These are phyloP conservation scores for Zizania palustris DNA, from an alignment of 202 grass and related monocot species.

Conservation along the genomic window DNA sequence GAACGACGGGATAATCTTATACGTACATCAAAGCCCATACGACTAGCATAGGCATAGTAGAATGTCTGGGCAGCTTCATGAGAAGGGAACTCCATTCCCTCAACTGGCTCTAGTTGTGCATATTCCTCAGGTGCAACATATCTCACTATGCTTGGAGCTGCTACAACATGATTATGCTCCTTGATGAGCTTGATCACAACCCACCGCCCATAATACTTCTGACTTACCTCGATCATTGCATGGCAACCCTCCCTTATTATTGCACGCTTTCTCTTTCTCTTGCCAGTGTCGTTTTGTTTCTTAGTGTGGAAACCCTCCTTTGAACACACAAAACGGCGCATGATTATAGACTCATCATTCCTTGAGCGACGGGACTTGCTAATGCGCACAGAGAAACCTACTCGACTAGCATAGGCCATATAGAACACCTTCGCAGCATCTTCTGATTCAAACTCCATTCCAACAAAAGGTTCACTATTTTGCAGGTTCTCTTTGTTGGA, in stretches of 20 bases:
- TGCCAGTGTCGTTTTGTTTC: conserved; percentile 60
- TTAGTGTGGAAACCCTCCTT: conserved; percentile 76
- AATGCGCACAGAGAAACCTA: conserved; percentile 69
- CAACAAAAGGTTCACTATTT: conserved; percentile 66
- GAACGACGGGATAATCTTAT: conserved; percentile 66
- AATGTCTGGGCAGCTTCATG: conserved; percentile 65
- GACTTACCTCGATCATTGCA: conserved; percentile 71
- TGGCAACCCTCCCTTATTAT: conserved; percentile 68
- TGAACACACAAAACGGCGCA: conserved; percentile 67
- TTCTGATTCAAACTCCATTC: conserved; percentile 75
- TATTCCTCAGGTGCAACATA: conserved; percentile 63
- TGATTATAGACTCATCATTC: conserved; percentile 67
- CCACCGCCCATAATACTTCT: conserved; percentile 71
- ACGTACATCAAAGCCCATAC: conserved; percentile 65
- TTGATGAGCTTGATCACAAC: conserved; percentile 73
- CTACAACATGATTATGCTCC: conserved; percentile 69
- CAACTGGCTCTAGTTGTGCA: conserved; percentile 53
- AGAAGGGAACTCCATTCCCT: conserved; percentile 65
- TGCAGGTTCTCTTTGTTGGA: conserved; percentile 36
- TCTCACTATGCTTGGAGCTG: conserved; percentile 58
- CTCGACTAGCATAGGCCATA: conserved; percentile 62
- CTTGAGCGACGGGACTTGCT: conserved; percentile 73
- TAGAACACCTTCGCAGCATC: conserved; percentile 70
- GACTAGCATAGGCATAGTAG: conserved; percentile 73
- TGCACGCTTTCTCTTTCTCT: conserved; percentile 68